Conservation (phyloP, 1,139 yeast species). For the Kodamaea arcana region DNA sequence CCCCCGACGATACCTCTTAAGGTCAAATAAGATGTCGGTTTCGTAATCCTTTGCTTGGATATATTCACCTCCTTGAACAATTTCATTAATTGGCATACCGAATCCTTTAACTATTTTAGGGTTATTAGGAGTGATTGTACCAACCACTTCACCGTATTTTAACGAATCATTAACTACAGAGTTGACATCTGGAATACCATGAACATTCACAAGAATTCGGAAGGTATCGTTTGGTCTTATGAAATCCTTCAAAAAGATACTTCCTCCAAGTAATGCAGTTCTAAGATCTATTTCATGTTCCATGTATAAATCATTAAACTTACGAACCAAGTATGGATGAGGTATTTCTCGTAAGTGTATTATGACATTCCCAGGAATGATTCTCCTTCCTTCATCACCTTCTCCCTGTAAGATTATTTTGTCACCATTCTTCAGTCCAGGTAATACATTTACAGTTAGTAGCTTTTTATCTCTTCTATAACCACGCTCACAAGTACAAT, state of each 20-base stretch:
- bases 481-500: constrained; percentile 42
- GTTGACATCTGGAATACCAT: constrained; percentile 28
- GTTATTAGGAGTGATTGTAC: constrained; percentile 40
- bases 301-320: constrained; percentile 44
- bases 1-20: constrained; percentile 27
- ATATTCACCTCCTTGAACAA: constrained; percentile 25
- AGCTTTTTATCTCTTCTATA: constrained; percentile 44
- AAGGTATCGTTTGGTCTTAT: constrained; percentile 38
- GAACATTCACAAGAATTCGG: constrained; percentile 37
- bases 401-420: constrained; percentile 50
- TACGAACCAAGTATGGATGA: constrained; percentile 45
- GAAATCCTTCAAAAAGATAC: constrained; percentile 41
- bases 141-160: constrained; percentile 44
- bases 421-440: constrained; percentile 53
- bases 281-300: constrained; percentile 44
- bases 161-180: constrained; percentile 20
- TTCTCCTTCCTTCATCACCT: constrained; percentile 59
- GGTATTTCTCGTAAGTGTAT: constrained; percentile 35
- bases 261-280: constrained; percentile 57
- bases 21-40: constrained; percentile 17
- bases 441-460: constrained; percentile 46
- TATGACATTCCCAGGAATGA: constrained; percentile 65
- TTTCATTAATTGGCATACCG: constrained; percentile 64
- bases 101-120: constrained; percentile 47
- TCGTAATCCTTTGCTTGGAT: constrained; percentile 16